Evolutionary conservation across 495 filamentous ascomycete genomes (phyloP).

Genomic region (Trichoderma orchidacearum): DNA sequence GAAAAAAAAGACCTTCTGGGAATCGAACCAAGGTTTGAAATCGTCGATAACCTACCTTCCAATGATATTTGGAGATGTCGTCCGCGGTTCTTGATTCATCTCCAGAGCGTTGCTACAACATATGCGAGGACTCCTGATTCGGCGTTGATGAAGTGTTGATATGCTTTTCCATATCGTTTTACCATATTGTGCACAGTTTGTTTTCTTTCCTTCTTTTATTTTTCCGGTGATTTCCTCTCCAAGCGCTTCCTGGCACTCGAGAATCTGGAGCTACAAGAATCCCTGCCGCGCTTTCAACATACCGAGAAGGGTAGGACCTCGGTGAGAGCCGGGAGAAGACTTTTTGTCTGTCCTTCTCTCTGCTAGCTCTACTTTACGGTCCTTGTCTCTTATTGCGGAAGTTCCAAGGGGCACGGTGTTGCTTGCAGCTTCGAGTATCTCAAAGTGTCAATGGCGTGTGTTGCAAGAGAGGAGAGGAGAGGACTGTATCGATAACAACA

Average conservation of each 20-base stretch:
- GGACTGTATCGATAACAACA: not conserved
- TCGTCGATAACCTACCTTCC: slow-evolving; percentile 23
- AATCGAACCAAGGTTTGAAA: not conserved
- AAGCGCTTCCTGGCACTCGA: not conserved
- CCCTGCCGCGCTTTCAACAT: not conserved
- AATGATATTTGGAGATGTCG: slow-evolving; percentile 34
- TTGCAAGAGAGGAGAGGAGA: not conserved
- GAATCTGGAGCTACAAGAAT: not conserved
- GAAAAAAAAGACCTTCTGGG: not conserved
- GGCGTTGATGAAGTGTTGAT: not conserved
- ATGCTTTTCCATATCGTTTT: not conserved
- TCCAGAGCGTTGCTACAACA: not conserved
- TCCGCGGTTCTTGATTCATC: slow-evolving; percentile 5
- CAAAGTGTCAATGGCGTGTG: not conserved
- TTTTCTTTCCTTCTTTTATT: not conserved
- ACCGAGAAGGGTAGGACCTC: not conserved
- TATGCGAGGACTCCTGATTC: not conserved
- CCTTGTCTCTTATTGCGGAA: too few species aligned
- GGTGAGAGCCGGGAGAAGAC: not conserved
- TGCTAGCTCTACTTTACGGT: too few species aligned
- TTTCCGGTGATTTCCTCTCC: not conserved
- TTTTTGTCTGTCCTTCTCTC: too few species aligned
- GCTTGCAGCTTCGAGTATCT: not conserved
- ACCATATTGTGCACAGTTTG: not conserved
- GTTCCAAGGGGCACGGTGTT: not conserved